Base-by-base conservation (phyloP, 495 filamentous ascomycete genomes). In the Apodospora peruviana region DNA sequence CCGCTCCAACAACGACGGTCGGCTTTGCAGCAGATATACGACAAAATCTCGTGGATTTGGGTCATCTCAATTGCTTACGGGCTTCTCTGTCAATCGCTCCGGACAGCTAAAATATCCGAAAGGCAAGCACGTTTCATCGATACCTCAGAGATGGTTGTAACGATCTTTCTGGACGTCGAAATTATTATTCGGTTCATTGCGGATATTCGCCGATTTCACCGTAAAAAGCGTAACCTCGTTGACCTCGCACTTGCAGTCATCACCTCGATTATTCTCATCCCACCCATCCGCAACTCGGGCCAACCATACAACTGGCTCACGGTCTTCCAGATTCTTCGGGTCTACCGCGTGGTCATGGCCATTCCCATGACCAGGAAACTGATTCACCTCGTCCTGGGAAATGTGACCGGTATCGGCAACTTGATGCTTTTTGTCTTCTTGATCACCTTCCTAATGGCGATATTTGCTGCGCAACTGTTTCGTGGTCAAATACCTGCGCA, bases 351-450 rank as follows among this genome's bases (percentile, higher is more conserved):
- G 14, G 90, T 99, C 45, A 70, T 96, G 52, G 90, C 90, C 22
- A 83, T 97, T 39, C 81, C 88, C 32, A 78, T 96, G 48, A 97
- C 90, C 0, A 78, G 84, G 47, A 83, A 88, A 50, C 76, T 98
- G 35, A 93, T 98, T 56, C 73, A 82, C 48, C 76, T 93, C 34
- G 94, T 97, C 7, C 78, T 97, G 40, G 86, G 94, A 52, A 96
- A 96, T 58, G 82, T 87, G n/a, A 79, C 82, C 27, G 93, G 93
- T 84, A 78, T 99, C 45, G 77, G 87, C 17, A 99, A 99, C 66
- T 73, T 99, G 37, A 93, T 99, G 62, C 73, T 95, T 8, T 99
- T 99, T 62, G 87, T 97, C 54, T 91, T 96, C 67, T 76, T 99
- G 45, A 88, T 97, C 54, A 95, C 90, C 14, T 97, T 94, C 56